Percentiles rank a stretch among this genome's conserved stretches.
phyloP scores from a whole-genome alignment of 306 rosid species.

The Dryas drummondii region DNA sequence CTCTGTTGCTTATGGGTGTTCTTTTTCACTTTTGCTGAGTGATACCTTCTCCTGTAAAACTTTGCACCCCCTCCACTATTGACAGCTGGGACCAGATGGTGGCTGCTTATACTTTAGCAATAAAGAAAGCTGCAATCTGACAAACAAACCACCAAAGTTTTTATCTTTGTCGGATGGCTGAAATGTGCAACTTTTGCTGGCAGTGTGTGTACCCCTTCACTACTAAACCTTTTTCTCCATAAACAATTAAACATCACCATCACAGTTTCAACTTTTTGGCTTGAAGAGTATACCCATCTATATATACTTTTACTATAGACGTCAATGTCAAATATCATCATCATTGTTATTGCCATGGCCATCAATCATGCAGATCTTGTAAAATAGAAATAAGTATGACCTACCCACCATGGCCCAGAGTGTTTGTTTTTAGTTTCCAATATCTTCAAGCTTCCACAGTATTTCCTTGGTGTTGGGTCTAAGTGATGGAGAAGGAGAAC shows the following conservation, averaged over 20 bases:
- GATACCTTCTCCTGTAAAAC: background rate
- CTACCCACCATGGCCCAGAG: constrained; percentile 11
- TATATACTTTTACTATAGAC: constrained; percentile 27
- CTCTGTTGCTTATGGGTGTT: background rate
- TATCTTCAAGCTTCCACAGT: constrained; percentile 74
- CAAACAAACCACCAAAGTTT: constrained; percentile 28
- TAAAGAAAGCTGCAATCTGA: constrained; percentile 10
- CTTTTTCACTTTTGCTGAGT: background rate
- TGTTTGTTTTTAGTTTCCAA: constrained; percentile 44
- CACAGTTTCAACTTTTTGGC: constrained; percentile 33
- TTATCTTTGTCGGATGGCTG: constrained; percentile 23
- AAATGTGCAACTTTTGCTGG: background rate
- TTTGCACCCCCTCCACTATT: background rate
- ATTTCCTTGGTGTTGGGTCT: constrained; percentile 80
- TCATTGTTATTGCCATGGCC: constrained; percentile 15
- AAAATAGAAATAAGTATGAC: constrained; percentile 17
- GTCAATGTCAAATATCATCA: constrained; percentile 30
- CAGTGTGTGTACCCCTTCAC: background rate
- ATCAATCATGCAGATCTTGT: constrained; percentile 32
- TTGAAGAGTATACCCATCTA: background rate
- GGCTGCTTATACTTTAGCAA: constrained; percentile 19
- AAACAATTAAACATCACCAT: constrained; percentile 8
- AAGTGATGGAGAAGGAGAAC: constrained; percentile 74
- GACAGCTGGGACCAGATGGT: constrained; percentile 10
- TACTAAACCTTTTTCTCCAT: background rate